Evolutionary conservation across 768 basidiomycete genomes (phyloP).

Genomic region (Leccinum variicolor): DNA sequence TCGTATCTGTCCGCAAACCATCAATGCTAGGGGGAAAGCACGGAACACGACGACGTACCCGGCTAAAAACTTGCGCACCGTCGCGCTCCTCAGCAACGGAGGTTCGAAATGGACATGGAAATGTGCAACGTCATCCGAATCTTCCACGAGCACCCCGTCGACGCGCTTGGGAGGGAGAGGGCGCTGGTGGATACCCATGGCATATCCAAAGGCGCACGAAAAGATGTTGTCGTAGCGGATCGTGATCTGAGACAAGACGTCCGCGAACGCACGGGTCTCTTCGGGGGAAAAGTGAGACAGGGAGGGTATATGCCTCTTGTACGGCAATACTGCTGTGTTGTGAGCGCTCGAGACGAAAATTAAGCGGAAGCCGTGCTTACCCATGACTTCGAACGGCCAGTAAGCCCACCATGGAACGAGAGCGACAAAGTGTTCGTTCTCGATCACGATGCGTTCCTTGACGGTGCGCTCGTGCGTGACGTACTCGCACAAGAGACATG

Average conservation of each 20-base stretch:
- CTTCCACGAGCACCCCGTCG: slow-evolving; percentile 27
- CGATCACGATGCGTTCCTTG: slow-evolving; percentile 61
- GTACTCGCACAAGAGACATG: slow-evolving; percentile 81
- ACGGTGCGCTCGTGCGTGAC: slow-evolving; percentile 59
- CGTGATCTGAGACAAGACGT: slow-evolving; percentile 61
- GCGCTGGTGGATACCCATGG: slow-evolving; percentile 91
- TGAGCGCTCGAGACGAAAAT: slow-evolving; percentile 1
- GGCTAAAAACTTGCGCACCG: slow-evolving; percentile 84
- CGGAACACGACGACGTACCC: slow-evolving; percentile 53
- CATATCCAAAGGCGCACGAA: slow-evolving; percentile 86
- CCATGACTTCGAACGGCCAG: slow-evolving; percentile 87
- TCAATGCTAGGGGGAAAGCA: background rate
- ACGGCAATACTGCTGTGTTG: slow-evolving; percentile 57
- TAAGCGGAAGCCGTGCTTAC: slow-evolving; percentile 34
- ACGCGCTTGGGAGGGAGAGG: slow-evolving; percentile 47
- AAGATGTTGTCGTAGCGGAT: slow-evolving; percentile 78
- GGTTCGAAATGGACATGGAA: slow-evolving; percentile 87
- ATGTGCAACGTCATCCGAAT: slow-evolving; percentile 62
- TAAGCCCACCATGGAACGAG: slow-evolving; percentile 94
- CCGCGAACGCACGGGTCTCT: slow-evolving; percentile 65
- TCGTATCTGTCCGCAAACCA: slow-evolving; percentile 57
- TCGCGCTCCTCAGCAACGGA: slow-evolving; percentile 77
- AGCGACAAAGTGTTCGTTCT: slow-evolving; percentile 76
- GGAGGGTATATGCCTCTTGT: slow-evolving; percentile 75
- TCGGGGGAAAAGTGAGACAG: slow-evolving; percentile 54